These are phyloP conservation scores for Colletotrichum filicis DNA, from an alignment of 2,329 filamentous ascomycete genomes.

Conservation along the genomic window DNA sequence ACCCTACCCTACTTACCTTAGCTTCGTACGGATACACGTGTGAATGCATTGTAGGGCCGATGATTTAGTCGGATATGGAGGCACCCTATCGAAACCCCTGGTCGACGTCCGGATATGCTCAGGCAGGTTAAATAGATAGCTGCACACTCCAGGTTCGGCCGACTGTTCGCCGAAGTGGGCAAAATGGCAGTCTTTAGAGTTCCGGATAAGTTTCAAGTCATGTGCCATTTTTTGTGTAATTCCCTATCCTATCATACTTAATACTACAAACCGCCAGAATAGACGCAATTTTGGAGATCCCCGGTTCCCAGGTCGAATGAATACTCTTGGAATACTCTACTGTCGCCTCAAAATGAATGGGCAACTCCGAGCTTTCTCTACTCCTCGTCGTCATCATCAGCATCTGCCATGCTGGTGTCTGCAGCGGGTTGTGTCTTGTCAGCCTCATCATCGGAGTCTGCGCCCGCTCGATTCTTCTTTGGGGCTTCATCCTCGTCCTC, in stretches of 20 bases:
- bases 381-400: constrained; percentile 46
- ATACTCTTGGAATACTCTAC: not conserved
- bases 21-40: not conserved
- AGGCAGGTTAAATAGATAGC: not conserved
- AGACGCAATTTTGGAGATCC: constrained; percentile 20
- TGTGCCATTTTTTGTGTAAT: constrained; percentile 28
- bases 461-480: constrained; percentile 31
- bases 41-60: not conserved
- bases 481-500: constrained; percentile 52
- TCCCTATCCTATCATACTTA: constrained; percentile 24
- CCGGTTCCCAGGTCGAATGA: constrained; percentile 4
- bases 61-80: not conserved
- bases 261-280: constrained; percentile 29
- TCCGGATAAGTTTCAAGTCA: not conserved
- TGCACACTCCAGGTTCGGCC: not conserved
- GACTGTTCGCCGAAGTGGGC: not conserved
- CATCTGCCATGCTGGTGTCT: constrained; percentile 56
- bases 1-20: not conserved
- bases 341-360: not conserved
- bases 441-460: constrained; percentile 39
- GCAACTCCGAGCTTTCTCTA: constrained; percentile 14
- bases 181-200: not conserved
- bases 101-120: not conserved
- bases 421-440: constrained; percentile 40
- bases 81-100: not conserved